Conservation (phyloP, 2,329 filamentous ascomycete species). For the Claviceps citrina region DNA sequence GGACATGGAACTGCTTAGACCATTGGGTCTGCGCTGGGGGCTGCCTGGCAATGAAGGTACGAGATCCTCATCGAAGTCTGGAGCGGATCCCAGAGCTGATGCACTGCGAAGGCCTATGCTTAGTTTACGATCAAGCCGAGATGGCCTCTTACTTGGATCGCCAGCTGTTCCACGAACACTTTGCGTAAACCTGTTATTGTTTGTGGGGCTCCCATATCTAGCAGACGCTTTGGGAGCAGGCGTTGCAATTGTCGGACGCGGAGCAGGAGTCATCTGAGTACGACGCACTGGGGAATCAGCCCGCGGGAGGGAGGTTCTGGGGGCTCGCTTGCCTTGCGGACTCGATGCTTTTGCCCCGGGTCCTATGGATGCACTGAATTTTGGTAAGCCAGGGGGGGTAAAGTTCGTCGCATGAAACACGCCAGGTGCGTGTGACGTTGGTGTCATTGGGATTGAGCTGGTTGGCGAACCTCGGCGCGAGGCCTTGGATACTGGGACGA, state of each 20-base stretch:
- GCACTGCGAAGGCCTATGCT: conserved; percentile 41
- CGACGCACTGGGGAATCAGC: conserved; percentile 74
- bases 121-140: conserved; percentile 32
- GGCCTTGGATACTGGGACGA: conserved; percentile 74
- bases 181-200: conserved; percentile 39
- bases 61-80: conserved; percentile 41
- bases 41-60: conserved; percentile 28
- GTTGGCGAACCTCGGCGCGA: conserved; percentile 45
- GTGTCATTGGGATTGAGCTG: conserved; percentile 47
- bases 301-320: conserved; percentile 65
- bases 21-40: conserved; percentile 37
- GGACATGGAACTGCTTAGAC: conserved; percentile 37
- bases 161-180: conserved; percentile 46
- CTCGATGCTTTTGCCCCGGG: conserved; percentile 52
- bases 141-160: conserved; percentile 43
- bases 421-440: conserved; percentile 46
- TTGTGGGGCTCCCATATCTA: conserved; percentile 29
- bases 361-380: conserved; percentile 81
- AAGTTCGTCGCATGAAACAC: conserved; percentile 43
- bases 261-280: conserved; percentile 45
- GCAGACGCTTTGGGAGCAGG: conserved; percentile 19
- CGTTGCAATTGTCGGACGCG: conserved; percentile 39
- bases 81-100: conserved; percentile 40
- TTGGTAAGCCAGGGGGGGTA: conserved; percentile 51
- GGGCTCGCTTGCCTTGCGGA: conserved; percentile 49